Evolutionary conservation across 164 flowering plant species (phyloP).

Genomic region (Stephania japonica): DNA sequence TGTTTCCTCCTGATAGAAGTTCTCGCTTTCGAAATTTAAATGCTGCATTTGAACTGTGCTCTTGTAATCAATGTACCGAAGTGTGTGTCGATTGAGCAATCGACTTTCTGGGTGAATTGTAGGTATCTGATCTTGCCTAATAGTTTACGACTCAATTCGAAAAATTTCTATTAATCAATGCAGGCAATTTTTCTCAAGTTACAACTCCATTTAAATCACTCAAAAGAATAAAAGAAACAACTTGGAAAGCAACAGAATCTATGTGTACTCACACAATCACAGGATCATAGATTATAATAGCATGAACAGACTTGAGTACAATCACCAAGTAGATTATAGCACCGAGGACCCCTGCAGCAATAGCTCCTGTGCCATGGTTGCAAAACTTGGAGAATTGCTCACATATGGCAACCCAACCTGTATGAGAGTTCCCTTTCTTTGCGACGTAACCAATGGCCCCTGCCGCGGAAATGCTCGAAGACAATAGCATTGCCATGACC

Average conservation of each 20-base stretch:
- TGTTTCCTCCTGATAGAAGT: not conserved
- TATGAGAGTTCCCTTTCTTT: conserved; percentile 57
- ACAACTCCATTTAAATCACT: too few relatives aligned
- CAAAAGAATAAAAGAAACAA: too few relatives aligned
- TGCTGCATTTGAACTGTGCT: not conserved
- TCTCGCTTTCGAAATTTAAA: not conserved
- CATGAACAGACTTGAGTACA: conserved; percentile 36
- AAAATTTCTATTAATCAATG: too few relatives aligned
- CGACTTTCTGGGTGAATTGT: not conserved
- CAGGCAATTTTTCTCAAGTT: conserved; percentile 30
- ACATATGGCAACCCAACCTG: conserved; percentile 79
- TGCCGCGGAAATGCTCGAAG: conserved; percentile 61
- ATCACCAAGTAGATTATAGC: conserved; percentile 33
- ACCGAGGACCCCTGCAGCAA: conserved; percentile 47
- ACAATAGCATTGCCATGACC: conserved; percentile 45
- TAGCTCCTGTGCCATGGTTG: conserved; percentile 43
- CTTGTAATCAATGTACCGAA: too few relatives aligned
- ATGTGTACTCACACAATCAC: conserved; percentile 16
- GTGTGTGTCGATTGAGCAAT: too few relatives aligned
- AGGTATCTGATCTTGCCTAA: too few relatives aligned
- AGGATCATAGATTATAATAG: conserved; percentile 22
- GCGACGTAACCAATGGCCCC: conserved; percentile 65
- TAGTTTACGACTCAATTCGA: too few relatives aligned
- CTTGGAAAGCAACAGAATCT: too few relatives aligned
- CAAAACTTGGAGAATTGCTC: conserved; percentile 61